Conservation (phyloP, 768 basidiomycete species). For the Pholiota conissans region DNA sequence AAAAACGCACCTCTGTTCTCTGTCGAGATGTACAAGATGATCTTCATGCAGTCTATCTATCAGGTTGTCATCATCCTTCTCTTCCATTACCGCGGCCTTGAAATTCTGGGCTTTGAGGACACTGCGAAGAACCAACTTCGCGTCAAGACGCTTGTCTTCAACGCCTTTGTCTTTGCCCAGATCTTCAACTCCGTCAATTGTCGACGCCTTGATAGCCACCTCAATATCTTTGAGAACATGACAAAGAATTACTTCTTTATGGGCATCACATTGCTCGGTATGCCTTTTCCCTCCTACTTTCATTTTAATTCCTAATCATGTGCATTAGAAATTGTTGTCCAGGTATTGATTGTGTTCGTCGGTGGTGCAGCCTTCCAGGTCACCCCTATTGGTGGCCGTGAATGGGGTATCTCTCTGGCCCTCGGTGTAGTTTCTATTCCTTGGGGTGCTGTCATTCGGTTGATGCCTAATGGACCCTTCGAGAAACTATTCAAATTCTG, state of each 20-base stretch:
- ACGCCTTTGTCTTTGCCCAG: constrained; percentile 97
- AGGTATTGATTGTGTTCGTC: constrained; percentile 87
- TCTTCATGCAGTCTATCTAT: constrained; percentile 84
- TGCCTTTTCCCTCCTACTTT: constrained; percentile 20
- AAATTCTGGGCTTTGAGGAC: constrained; percentile 64
- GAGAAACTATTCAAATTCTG: constrained; percentile 51
- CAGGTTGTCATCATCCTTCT: constrained; percentile 82
- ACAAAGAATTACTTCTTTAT: constrained; percentile 82
- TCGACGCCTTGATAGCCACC: constrained; percentile 76
- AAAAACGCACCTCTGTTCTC: constrained; percentile 88
- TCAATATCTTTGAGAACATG: constrained; percentile 91
- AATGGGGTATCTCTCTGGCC: constrained; percentile 93
- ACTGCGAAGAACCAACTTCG: constrained; percentile 39
- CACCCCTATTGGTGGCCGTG: constrained; percentile 69
- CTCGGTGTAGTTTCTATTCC: constrained; percentile 88
- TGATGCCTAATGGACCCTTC: constrained; percentile 79
- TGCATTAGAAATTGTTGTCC: constrained; percentile 75
- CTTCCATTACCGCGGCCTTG: constrained; percentile 82
- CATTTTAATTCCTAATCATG: constrained; percentile 6
- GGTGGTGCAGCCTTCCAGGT: constrained; percentile 94
- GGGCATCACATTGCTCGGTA: constrained; percentile 81
- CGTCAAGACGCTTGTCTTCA: constrained; percentile 91
- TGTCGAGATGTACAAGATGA: constrained; percentile 97
- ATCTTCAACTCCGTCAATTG: constrained; percentile 96
- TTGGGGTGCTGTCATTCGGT: constrained; percentile 77